Evolutionary conservation across 2,329 filamentous ascomycete species (phyloP).

Genomic region (Fusarium floridanum): DNA sequence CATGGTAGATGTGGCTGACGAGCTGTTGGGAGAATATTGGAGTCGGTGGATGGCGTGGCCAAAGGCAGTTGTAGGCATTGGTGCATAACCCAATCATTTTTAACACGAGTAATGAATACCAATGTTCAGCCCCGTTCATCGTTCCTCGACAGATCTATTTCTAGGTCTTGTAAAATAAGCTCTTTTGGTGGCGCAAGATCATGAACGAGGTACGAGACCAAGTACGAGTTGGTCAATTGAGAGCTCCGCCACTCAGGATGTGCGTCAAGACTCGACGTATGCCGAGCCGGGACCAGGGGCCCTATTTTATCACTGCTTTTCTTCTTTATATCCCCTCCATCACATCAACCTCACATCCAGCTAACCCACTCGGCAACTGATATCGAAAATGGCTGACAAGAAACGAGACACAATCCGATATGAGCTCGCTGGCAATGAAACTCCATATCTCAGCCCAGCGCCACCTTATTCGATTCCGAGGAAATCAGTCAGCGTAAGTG

Average conservation of each 20-base stretch:
- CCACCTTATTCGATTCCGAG: not conserved
- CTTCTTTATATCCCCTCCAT: not conserved
- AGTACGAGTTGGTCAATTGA: not conserved
- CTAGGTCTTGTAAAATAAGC: not conserved
- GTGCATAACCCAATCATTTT: not conserved
- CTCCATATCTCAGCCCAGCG: not conserved
- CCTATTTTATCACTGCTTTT: not conserved
- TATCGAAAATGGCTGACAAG: not conserved
- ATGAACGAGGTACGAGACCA: not conserved
- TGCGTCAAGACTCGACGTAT: not conserved
- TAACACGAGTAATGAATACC: not conserved
- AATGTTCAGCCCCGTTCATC: not conserved
- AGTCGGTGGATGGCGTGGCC: not conserved
- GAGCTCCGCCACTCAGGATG: not conserved
- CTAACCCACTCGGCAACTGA: too few species aligned
- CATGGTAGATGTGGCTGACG: not conserved
- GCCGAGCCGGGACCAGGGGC: too few species aligned
- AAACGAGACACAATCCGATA: not conserved
- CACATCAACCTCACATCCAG: not conserved
- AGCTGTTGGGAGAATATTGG: not conserved
- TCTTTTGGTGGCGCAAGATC: not conserved
- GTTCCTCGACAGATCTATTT: not conserved
- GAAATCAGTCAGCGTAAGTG: not conserved
- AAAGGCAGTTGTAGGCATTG: not conserved
- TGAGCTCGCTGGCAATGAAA: not conserved